Conservation (phyloP, 2,329 filamentous ascomycete genomes). For the Karstenula rhodostoma region DNA sequence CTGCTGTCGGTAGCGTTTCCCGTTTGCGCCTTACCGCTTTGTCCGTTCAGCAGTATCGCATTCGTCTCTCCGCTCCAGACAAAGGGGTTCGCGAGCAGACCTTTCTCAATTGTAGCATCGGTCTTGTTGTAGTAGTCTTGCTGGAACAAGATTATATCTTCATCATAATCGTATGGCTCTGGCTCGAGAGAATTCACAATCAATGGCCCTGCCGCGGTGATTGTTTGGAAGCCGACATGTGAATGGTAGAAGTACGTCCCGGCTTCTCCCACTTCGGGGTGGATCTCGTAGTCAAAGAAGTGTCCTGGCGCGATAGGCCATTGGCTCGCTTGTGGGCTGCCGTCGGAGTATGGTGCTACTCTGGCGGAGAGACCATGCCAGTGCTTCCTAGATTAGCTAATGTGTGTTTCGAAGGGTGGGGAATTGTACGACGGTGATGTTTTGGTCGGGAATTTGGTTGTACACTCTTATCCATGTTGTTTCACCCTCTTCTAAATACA, state of each 20-base stretch:
- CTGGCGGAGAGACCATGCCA: constrained; percentile 68
- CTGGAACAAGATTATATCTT: constrained; percentile 64
- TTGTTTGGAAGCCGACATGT: constrained; percentile 69
- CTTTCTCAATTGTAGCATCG: constrained; percentile 61
- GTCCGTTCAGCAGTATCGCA: constrained; percentile 66
- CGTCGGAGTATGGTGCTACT: constrained; percentile 70
- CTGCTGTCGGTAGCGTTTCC: background rate
- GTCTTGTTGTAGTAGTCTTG: constrained; percentile 66
- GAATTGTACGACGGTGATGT: constrained; percentile 63
- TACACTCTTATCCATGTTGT: constrained; percentile 66
- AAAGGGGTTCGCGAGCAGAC: constrained; percentile 60
- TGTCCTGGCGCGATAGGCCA: constrained; percentile 70
- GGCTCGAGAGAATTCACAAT: constrained; percentile 62
- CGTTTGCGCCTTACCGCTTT: constrained; percentile 27
- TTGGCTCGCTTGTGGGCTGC: constrained; percentile 66
- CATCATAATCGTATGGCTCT: constrained; percentile 68
- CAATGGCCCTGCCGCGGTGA: constrained; percentile 65
- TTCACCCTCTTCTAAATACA: constrained; percentile 57
- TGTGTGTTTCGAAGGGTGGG: background rate
- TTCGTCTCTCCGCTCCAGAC: constrained; percentile 67
- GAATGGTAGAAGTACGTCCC: constrained; percentile 76
- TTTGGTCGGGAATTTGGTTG: constrained; percentile 62
- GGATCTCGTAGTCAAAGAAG: constrained; percentile 74
- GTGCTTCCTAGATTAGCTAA: constrained; percentile 55
- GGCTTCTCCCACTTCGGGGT: constrained; percentile 60